Base-by-base conservation (phyloP, 352 stramenopile genomes). In the Blastocystis sp. region DNA sequence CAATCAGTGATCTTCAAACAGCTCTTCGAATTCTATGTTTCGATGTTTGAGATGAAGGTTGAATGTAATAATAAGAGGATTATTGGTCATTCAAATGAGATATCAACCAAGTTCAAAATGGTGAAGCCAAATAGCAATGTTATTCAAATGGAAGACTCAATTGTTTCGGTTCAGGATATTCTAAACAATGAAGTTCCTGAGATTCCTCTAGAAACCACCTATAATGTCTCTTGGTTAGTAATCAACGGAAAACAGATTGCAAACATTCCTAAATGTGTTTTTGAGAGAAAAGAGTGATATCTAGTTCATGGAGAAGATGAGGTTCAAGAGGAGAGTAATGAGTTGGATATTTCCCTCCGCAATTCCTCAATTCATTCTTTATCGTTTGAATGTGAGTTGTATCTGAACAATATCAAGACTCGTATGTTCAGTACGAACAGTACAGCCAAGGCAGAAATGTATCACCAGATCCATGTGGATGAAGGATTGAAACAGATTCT, bases 301-400 rank as follows among this genome's bases (percentile, higher is more conserved):
- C 12, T 59, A 80, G 49, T 80, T 14, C 35, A 61, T 27, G 37
- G 52, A 29, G 69, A 80, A 27, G 49, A 80, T 42, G 49, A 80
- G 29, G 35, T 58, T 32, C 16, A 19, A 16, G 69, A 80, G 21
- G 19, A 37, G 9, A 24, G n/a, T 14, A 27, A 11, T 16, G 69
- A 69, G 37, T 24, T 69, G 14, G 24, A 59, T n/a, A 61, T 80
- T 14, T 49, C 49, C 27, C 37, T 80, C 0, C 69, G 39, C 6
- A 59, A 49, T 42, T 49, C 49, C 7, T 59, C 69, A 5, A 80
- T 80, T 52, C 69, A 80, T n/a, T 46, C 51, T 1, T 14, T 80
- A 12, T 59, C 37, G 7, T 80, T 80, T 52, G 69, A 80, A n/a
- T 80, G 69, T 52, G 69, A 80, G 69, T 39, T 80, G 11, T 80